Evolutionary conservation across 2,329 filamentous ascomycete genomes (phyloP), one percentile per base, ranked within the genome.

Genomic region (Lecanicillium sp.): DNA sequence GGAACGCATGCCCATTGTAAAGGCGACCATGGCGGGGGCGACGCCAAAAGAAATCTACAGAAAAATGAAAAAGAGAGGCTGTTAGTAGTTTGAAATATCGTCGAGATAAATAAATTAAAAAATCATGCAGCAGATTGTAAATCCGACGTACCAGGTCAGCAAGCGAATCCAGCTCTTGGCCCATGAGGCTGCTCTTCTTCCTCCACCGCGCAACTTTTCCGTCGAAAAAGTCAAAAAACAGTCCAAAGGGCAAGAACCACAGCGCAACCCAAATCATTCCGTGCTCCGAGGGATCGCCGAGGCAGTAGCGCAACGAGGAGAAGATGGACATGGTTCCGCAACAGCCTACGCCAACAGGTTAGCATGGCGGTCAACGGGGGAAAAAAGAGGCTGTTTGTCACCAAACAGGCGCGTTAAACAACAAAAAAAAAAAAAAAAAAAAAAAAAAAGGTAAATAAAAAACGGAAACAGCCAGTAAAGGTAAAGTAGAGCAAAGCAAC

Each of bases 191-290:
- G 54, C 86, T 92, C 80, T 95, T 98, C 66, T 87, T 83, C 59
- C 92, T 80, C 92, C 92, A 96, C 48, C 92, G 75, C 46, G 92
- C 92, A 40, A 98, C 89, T 58, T 89, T 92, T 56, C 92, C 92
- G 61, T 98, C 92, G 73, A 96, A 87, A 57, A 95, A 94, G 63
- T 98, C 92, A 61, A 96, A 96, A 69, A 96, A 95, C 11, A 96
- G 70, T 5, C 88, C 89, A 43, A 95, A 85, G 1, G 90, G 90
- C 62, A 96, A 84, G 62, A 95, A 86, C 4, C 70, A 77, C 35
- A 98, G 77, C 2, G 92, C 89, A 25, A 81, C 66, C 75, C 85
- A 96, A 39, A 95, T 67, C 51, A 87, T 83, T 37, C 68, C 69
- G 50, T 78, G 69, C 39, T 83, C 67, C 43, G 71, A 57, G 8